Base-by-base conservation (phyloP, 1,284 basidiomycete species). In the Gomphus bonarii region DNA sequence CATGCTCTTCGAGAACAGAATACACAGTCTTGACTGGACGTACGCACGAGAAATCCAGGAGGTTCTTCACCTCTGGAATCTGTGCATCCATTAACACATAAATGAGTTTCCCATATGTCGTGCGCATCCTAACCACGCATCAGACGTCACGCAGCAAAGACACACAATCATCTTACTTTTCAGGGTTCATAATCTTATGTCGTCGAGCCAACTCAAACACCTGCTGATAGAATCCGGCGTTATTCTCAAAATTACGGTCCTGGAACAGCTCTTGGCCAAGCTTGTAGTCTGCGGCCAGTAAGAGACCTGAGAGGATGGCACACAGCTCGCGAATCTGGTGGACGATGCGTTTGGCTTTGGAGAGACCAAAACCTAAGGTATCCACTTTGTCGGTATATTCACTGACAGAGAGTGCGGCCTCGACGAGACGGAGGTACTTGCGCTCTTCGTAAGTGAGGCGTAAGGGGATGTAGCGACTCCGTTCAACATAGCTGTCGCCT, bases 331-430 rank as follows among this genome's bases (percentile, higher is more conserved):
- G 79, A 62, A 91, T 89, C 65, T 90, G 88, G 51, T 84, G 76
- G 1, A 90, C 88, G 49, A 90, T 88, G 9, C 88, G 80, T 66
- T 88, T 89, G 22, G 87, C 77, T 66, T 89, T 91, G 22, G 83
- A 84, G 43, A 85, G 71, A 3, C 82, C 79, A 61, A 81, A 89
- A 1, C 83, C 80, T 46, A 90, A 69, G 44, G 83, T 85, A 69
- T 90, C 87, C 40, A 89, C 88, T 66, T 87, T 88, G 74, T 91
- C 88, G 31, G 88, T 91, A 66, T 90, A 91, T 67, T 91, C 88
- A 7, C 84, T 88, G 22, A 90, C 88, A 50, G 78, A 79, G 35
- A 88, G 75, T 1, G 88, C 88, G 6, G 87, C 87, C 58, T 91
- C 88, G 48, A 91, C 75, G 5, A 91, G 76, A 28, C 88, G 83